phyloP scores from a whole-genome alignment of 2,329 filamentous ascomycete genomes.

The Graphilbum fragrans region DNA sequence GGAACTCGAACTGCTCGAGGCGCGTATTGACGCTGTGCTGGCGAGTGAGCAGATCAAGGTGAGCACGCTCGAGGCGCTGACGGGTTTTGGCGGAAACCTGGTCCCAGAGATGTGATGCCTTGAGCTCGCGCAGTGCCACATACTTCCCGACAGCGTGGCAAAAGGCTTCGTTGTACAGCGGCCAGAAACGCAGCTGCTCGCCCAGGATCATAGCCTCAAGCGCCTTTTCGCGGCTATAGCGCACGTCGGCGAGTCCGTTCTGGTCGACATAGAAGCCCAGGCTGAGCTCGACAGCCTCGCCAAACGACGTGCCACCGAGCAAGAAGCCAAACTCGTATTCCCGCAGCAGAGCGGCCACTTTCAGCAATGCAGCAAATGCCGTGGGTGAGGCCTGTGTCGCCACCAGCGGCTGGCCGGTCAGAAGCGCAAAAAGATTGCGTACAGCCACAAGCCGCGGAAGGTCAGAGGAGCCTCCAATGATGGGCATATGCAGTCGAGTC shows the following conservation, averaged over 20 bases:
- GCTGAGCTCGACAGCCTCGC: constrained; percentile 47
- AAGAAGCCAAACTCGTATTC: constrained; percentile 48
- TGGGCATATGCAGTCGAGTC: not conserved
- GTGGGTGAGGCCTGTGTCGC: constrained; percentile 40
- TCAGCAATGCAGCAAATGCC: constrained; percentile 40
- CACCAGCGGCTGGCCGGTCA: constrained; percentile 51
- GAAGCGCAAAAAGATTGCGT: constrained; percentile 54
- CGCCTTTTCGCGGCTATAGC: constrained; percentile 74
- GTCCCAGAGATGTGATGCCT: constrained; percentile 48
- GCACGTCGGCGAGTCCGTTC: constrained; percentile 64
- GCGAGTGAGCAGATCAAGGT: constrained; percentile 65
- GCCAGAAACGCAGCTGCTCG: constrained; percentile 70
- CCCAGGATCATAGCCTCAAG: constrained; percentile 82
- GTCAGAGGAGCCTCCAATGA: not conserved
- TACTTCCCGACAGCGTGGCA: constrained; percentile 85
- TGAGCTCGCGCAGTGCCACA: constrained; percentile 54
- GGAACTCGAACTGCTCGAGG: constrained; percentile 84
- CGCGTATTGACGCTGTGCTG: constrained; percentile 58
- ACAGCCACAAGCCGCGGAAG: not conserved
- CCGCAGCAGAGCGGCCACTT: constrained; percentile 39
- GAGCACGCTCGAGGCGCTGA: constrained; percentile 70
- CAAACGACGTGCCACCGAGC: constrained; percentile 47
- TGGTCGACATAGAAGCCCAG: constrained; percentile 70
- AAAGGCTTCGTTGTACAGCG: constrained; percentile 84
- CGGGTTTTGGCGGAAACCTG: constrained; percentile 60